These are phyloP conservation scores for Globisporangium mamillatum DNA, from an alignment of 352 stramenopile species.

Conservation along the genomic window DNA sequence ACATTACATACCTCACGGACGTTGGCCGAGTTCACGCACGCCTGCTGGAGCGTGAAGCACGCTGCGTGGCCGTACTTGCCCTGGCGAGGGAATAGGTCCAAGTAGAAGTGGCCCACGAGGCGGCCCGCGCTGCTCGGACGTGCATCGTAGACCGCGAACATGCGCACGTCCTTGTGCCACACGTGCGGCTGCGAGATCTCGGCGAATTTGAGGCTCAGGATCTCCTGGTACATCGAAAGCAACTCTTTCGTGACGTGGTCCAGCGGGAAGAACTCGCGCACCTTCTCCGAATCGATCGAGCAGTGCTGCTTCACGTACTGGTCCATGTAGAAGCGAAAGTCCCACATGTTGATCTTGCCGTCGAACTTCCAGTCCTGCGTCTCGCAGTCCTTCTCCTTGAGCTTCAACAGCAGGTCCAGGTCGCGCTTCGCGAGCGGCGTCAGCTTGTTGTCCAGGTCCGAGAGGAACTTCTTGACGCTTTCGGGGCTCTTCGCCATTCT, in stretches of 20 bases:
- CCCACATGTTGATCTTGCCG: slow-evolving; percentile 89
- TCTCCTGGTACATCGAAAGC: slow-evolving; percentile 86
- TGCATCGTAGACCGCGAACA: slow-evolving; percentile 83
- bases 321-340: slow-evolving; percentile 90
- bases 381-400: slow-evolving; percentile 67
- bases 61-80: slow-evolving; percentile 88
- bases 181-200: slow-evolving; percentile 77
- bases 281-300: slow-evolving; percentile 82
- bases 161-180: slow-evolving; percentile 88
- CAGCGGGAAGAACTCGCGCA: slow-evolving; percentile 88
- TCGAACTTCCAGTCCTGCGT: slow-evolving; percentile 60
- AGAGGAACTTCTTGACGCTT: slow-evolving; percentile 68
- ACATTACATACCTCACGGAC: slow-evolving; percentile 33
- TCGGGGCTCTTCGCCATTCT: slow-evolving; percentile 69
- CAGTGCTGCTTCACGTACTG: slow-evolving; percentile 85
- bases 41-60: slow-evolving; percentile 88
- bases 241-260: slow-evolving; percentile 83
- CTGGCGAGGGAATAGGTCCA: slow-evolving; percentile 83
- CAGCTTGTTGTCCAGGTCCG: slow-evolving; percentile 75
- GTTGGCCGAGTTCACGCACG: slow-evolving; percentile 59
- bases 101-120: slow-evolving; percentile 86
- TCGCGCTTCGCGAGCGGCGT: slow-evolving; percentile 77
- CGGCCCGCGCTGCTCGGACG: slow-evolving; percentile 42
- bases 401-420: slow-evolving; percentile 60
- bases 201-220: slow-evolving; percentile 83